phyloP scores from a whole-genome alignment of 2,329 filamentous ascomycete genomes.

The Pseudogymnoascus sp. region DNA sequence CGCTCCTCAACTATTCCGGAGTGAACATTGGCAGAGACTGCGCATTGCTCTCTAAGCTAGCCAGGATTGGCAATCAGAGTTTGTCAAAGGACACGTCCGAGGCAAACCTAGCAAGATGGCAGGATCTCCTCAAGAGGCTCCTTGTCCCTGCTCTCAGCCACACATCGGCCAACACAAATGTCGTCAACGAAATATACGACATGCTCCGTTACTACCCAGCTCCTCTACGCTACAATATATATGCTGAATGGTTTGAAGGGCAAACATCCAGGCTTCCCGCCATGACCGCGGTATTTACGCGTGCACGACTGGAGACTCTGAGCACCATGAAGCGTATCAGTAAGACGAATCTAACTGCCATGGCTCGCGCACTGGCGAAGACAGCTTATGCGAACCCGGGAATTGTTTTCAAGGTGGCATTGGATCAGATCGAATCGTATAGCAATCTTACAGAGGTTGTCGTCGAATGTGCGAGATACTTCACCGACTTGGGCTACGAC shows the following conservation, averaged over 20 bases:
- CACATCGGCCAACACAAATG: slow-evolving; percentile 72
- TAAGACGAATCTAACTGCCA: slow-evolving; percentile 74
- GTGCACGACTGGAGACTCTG: slow-evolving; percentile 69
- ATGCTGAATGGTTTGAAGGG: slow-evolving; percentile 86
- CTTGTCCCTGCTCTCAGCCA: slow-evolving; percentile 84
- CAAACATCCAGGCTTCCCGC: slow-evolving; percentile 67
- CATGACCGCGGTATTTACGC: slow-evolving; percentile 69
- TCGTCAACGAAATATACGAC: slow-evolving; percentile 79
- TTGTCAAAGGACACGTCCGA: slow-evolving; percentile 61
- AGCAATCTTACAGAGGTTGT: slow-evolving; percentile 91
- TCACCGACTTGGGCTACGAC: slow-evolving; percentile 86
- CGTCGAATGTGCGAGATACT: slow-evolving; percentile 89
- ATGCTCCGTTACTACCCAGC: slow-evolving; percentile 72
- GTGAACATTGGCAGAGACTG: slow-evolving; percentile 84
- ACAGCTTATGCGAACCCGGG: slow-evolving; percentile 87
- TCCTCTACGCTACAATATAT: slow-evolving; percentile 73
- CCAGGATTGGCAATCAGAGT: slow-evolving; percentile 75
- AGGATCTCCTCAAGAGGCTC: slow-evolving; percentile 71
- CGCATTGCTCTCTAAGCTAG: slow-evolving; percentile 67
- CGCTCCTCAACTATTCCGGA: slow-evolving; percentile 76
- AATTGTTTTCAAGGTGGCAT: slow-evolving; percentile 79
- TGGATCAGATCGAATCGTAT: slow-evolving; percentile 88
- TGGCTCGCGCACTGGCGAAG: slow-evolving; percentile 84
- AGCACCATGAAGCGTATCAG: slow-evolving; percentile 84
- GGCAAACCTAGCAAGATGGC: slow-evolving; percentile 69